These are phyloP conservation scores for Salicornia ramosissima DNA, from an alignment of 148 eudicot genomes.

Conservation along the genomic window DNA sequence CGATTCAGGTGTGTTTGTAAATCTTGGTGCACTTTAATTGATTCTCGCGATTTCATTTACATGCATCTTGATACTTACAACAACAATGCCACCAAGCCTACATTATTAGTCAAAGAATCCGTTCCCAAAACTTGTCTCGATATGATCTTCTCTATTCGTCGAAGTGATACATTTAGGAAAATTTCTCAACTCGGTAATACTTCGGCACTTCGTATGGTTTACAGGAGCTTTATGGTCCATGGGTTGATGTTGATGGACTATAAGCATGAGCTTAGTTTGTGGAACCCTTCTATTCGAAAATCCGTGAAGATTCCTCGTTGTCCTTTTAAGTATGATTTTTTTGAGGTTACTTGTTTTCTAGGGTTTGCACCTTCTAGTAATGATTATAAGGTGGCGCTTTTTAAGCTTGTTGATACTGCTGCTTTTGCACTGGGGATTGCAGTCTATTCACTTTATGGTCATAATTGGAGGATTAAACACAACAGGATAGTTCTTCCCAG, in stretches of 20 bases:
- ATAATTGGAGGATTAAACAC: not conserved
- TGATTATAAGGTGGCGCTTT: not conserved
- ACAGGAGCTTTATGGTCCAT: not conserved
- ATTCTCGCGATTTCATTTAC: not conserved
- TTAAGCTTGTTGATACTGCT: not conserved
- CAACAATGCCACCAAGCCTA: not conserved
- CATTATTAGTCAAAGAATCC: not conserved
- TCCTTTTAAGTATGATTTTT: not conserved
- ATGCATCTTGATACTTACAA: not conserved
- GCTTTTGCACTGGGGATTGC: not conserved
- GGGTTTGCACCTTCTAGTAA: not conserved
- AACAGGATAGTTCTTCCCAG: not conserved
- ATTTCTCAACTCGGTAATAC: not conserved
- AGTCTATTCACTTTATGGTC: not conserved
- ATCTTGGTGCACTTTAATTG: slow-evolving; percentile 6
- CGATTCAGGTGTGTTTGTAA: slow-evolving; percentile 17
- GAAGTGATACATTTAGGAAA: not conserved
- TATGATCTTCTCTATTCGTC: not conserved
- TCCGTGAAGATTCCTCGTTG: not conserved
- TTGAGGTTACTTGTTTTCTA: not conserved
- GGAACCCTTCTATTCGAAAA: not conserved
- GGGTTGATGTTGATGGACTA: not conserved
- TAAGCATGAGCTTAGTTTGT: not conserved
- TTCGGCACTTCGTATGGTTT: not conserved
- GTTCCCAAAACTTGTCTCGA: not conserved